Base-by-base conservation (phyloP, 2,329 filamentous ascomycete genomes). In the Trichoderma lentiforme region DNA sequence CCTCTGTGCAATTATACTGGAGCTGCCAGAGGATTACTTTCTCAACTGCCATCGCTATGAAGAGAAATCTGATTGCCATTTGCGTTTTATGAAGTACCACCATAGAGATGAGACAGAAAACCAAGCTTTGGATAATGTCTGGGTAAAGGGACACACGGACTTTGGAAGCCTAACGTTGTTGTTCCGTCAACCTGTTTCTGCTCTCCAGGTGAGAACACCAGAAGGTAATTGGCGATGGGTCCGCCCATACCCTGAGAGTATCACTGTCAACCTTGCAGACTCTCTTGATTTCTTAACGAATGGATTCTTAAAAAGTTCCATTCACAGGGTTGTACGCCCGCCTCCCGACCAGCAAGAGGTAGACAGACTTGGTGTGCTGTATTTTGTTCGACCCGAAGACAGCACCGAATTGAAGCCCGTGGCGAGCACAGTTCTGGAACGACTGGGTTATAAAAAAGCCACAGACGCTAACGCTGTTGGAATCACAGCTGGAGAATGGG, bases 321-420 rank as follows among this genome's bases (percentile, higher is more conserved):
- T 84, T 26, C 83, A 85, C 70, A 79, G 83, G 15, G 83, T 84
- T 2, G 80, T 83, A 0, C 81, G 79, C 0, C 84, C 84, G 2
- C 83, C 84, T 0, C 77, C 79, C 0, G 84, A 85, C 72, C 84
- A 85, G 75, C 76, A 82, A 21, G 77, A 84, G 32, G 75, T 84
- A 14, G 83, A 86, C 69, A 81, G 86, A 0, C 79, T 86, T 4
- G 86, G 87, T 0, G 78, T 88, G 1, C 74, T 83, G n/a, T 83
- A 83, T 70, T 83, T 83, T 72, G 79, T 81, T 7, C 73, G 81
- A 18, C 81, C 81, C 0, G 81, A 82, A 53, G 80, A 82, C 21
- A 75, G 74, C 34, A 75, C 81, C 2, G 78, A 80, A 72, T 71
- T 82, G 51, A 73, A 74, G 15, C 78, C 80, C 0, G 76, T 82